Evolutionary conservation across 2,329 filamentous ascomycete genomes (phyloP).

Genomic region (Boeremia lycopersici): DNA sequence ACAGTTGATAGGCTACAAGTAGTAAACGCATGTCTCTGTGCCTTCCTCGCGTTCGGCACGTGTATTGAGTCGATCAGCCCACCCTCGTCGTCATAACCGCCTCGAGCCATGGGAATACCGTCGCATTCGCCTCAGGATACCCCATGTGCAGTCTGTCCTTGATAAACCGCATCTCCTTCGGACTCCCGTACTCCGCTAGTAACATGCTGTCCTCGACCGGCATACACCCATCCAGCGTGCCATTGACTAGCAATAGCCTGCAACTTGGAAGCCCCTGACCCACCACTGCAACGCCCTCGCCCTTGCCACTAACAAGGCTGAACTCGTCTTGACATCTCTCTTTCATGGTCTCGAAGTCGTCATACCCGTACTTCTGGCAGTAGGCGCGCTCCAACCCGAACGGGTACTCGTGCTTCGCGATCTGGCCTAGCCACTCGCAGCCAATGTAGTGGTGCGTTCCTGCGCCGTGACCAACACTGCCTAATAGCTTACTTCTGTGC

Average conservation of each 20-base stretch:
- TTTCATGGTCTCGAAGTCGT: constrained; percentile 51
- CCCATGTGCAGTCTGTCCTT: constrained; percentile 56
- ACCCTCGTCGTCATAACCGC: constrained; percentile 29
- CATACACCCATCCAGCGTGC: constrained; percentile 64
- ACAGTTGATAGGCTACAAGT: too few species aligned
- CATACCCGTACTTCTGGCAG: constrained; percentile 53
- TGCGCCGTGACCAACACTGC: constrained; percentile 59
- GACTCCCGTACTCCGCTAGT: constrained; percentile 57
- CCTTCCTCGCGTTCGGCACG: too few species aligned
- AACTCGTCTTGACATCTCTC: constrained; percentile 57
- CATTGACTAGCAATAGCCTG: constrained; percentile 61
- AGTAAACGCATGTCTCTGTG: too few species aligned
- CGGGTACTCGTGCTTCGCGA: constrained; percentile 63
- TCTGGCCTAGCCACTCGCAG: constrained; percentile 58
- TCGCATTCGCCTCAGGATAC: constrained; percentile 41
- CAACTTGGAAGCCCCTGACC: constrained; percentile 50
- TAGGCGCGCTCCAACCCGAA: constrained; percentile 61
- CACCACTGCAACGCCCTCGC: constrained; percentile 52
- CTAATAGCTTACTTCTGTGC: constrained; percentile 55
- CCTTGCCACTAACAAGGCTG: constrained; percentile 59
- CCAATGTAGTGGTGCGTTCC: constrained; percentile 65
- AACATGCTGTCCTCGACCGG: constrained; percentile 64
- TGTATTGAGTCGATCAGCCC: background rate
- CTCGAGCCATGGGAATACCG: constrained; percentile 42
- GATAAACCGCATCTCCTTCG: constrained; percentile 59